These are phyloP conservation scores for Xylaria sp. DNA, from an alignment of 2,329 filamentous ascomycete genomes.

Conservation along the genomic window DNA sequence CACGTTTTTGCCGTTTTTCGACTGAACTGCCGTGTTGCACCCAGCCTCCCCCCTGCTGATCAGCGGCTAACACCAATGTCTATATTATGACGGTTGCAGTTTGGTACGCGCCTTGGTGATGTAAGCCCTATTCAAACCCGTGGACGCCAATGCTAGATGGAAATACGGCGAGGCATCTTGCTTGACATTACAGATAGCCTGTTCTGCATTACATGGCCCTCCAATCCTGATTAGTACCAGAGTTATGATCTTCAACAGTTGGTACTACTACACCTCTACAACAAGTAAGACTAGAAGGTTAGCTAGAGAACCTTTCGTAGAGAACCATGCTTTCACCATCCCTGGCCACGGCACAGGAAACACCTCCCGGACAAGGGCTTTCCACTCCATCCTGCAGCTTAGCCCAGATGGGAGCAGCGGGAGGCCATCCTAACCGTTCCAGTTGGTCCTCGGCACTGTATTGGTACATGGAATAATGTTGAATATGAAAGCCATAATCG, in stretches of 20 bases:
- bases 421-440: neutral
- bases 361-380: neutral
- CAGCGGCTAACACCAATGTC: constrained; percentile 3
- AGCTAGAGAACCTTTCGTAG: neutral
- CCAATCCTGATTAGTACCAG: neutral
- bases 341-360: neutral
- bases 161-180: neutral
- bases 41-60: neutral
- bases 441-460: neutral
- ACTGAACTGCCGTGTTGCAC: neutral
- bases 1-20: neutral
- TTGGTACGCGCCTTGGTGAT: neutral
- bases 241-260: neutral
- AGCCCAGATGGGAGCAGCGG: neutral
- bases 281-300: neutral
- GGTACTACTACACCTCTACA: neutral
- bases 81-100: neutral
- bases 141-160: neutral
- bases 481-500: too few species aligned
- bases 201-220: too few species aligned
- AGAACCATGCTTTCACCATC: too few species aligned
- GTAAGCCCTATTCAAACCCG: neutral
- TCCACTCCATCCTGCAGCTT: neutral
- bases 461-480: neutral
- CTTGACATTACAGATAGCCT: too few species aligned